phyloP scores from a whole-genome alignment of 805 yeast genomes.

The Lachancea thermotolerans region DNA sequence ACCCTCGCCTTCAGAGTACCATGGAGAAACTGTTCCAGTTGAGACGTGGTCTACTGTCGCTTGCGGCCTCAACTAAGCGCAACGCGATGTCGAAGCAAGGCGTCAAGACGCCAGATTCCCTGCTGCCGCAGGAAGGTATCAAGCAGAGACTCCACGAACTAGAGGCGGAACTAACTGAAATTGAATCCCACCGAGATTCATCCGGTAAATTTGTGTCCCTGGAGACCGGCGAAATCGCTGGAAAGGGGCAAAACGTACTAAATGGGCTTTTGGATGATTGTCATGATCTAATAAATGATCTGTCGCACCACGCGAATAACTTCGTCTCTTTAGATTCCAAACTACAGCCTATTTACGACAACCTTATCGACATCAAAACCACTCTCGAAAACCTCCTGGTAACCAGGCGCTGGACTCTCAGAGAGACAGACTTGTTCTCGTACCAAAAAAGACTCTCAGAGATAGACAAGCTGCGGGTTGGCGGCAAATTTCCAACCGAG shows the following conservation, averaged over 20 bases:
- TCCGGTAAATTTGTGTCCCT: constrained; percentile 46
- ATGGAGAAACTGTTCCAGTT: constrained; percentile 57
- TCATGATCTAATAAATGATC: constrained; percentile 63
- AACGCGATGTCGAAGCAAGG: constrained; percentile 9
- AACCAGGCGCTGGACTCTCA: constrained; percentile 94
- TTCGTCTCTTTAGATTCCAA: constrained; percentile 40
- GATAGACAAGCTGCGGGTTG: constrained; percentile 66
- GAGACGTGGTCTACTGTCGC: constrained; percentile 53
- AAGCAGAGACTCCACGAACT: constrained; percentile 31
- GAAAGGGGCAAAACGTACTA: constrained; percentile 42
- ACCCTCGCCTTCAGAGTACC: constrained; percentile 42
- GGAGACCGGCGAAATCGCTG: constrained; percentile 30
- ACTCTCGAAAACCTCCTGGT: constrained; percentile 76
- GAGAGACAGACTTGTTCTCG: constrained; percentile 88
- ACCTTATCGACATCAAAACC: constrained; percentile 57
- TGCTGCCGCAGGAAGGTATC: constrained; percentile 15
- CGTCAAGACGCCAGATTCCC: constrained; percentile 11
- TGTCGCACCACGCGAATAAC: constrained; percentile 37
- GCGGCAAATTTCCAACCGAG: constrained; percentile 46
- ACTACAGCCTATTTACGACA: constrained; percentile 54
- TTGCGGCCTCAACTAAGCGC: constrained; percentile 37
- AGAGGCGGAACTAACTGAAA: constrained; percentile 34
- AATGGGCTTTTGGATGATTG: constrained; percentile 82
- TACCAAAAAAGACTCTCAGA: constrained; percentile 69
- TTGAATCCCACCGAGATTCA: constrained; percentile 47